A percentile compares a stretch with the other conserved stretches of the same genome.
Conservation (phyloP, 768 basidiomycete genomes). For the Boletus bicolor region DNA sequence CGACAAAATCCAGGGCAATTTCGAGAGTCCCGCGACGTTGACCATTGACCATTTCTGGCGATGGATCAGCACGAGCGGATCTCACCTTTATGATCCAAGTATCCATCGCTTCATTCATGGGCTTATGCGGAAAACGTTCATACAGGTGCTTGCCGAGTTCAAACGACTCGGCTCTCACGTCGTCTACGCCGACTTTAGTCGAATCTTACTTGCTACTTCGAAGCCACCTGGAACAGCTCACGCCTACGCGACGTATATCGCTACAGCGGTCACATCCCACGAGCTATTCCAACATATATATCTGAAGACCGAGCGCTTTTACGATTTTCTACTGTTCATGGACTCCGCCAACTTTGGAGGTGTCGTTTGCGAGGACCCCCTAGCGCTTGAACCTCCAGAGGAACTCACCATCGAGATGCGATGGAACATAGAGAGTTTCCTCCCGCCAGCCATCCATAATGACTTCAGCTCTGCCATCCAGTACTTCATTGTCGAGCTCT, state of each 20-base stretch:
- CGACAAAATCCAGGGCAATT: slow-evolving; percentile 72
- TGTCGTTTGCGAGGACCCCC: slow-evolving; percentile 78
- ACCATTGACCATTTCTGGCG: slow-evolving; percentile 96
- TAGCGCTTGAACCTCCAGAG: slow-evolving; percentile 64
- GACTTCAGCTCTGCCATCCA: slow-evolving; percentile 74
- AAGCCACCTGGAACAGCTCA: slow-evolving; percentile 94
- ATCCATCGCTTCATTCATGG: slow-evolving; percentile 92
- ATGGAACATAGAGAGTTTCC: slow-evolving; percentile 91
- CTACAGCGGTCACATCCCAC: slow-evolving; percentile 88
- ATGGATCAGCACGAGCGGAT: slow-evolving; percentile 85
- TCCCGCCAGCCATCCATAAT: slow-evolving; percentile 76
- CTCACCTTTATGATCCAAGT: slow-evolving; percentile 88
- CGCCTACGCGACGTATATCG: slow-evolving; percentile 95
- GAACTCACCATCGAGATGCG: slow-evolving; percentile 75
- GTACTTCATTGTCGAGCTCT: slow-evolving; percentile 83
- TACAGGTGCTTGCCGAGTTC: slow-evolving; percentile 95
- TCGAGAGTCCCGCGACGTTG: slow-evolving; percentile 61
- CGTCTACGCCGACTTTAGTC: slow-evolving; percentile 90
- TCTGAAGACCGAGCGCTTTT: slow-evolving; percentile 82
- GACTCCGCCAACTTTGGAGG: slow-evolving; percentile 91
- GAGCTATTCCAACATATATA: slow-evolving; percentile 94
- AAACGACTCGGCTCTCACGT: slow-evolving; percentile 91
- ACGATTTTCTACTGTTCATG: slow-evolving; percentile 95
- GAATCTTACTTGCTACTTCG: slow-evolving; percentile 86
- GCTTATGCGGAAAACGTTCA: slow-evolving; percentile 97